Percentiles rank a stretch among this genome's conserved stretches.
Conservation (phyloP, 2,329 filamentous ascomycete species). For the Phyllosticta ampelicida region DNA sequence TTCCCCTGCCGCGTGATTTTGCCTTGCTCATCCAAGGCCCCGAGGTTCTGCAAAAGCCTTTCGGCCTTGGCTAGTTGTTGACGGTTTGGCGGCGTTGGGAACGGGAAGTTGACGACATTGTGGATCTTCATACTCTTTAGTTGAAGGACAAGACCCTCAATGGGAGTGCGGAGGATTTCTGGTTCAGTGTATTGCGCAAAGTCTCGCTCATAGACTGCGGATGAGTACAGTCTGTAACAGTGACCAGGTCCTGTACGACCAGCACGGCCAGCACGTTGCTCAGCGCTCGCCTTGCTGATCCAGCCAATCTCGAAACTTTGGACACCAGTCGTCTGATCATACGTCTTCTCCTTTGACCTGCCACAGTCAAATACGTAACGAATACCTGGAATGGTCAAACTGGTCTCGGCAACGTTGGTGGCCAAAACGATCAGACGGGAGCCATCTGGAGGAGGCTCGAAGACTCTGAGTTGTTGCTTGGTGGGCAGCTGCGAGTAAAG, state of each 20-base stretch:
- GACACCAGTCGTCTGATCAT: slow-evolving; percentile 77
- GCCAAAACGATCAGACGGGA: slow-evolving; percentile 79
- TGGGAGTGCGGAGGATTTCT: slow-evolving; percentile 80
- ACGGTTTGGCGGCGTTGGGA: slow-evolving; percentile 78
- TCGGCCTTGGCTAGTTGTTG: slow-evolving; percentile 72
- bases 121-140: slow-evolving; percentile 91
- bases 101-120: slow-evolving; percentile 87
- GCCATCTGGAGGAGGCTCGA: slow-evolving; percentile 72
- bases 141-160: slow-evolving; percentile 81
- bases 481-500: slow-evolving; percentile 89
- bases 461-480: slow-evolving; percentile 81
- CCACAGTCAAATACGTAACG: slow-evolving; percentile 95
- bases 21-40: slow-evolving; percentile 57
- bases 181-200: slow-evolving; percentile 79
- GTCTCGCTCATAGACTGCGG: slow-evolving; percentile 82
- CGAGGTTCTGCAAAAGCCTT: slow-evolving; percentile 73
- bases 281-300: slow-evolving; percentile 95
- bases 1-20: slow-evolving; percentile 69
- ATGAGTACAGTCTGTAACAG: slow-evolving; percentile 90
- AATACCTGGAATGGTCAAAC: slow-evolving; percentile 89
- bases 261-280: slow-evolving; percentile 83
- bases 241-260: slow-evolving; percentile 93
- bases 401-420: slow-evolving; percentile 95
- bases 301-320: slow-evolving; percentile 92
- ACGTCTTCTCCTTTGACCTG: slow-evolving; percentile 82